Base-by-base conservation (phyloP, 495 filamentous ascomycete species). In the Podospora pseudopauciseta region DNA sequence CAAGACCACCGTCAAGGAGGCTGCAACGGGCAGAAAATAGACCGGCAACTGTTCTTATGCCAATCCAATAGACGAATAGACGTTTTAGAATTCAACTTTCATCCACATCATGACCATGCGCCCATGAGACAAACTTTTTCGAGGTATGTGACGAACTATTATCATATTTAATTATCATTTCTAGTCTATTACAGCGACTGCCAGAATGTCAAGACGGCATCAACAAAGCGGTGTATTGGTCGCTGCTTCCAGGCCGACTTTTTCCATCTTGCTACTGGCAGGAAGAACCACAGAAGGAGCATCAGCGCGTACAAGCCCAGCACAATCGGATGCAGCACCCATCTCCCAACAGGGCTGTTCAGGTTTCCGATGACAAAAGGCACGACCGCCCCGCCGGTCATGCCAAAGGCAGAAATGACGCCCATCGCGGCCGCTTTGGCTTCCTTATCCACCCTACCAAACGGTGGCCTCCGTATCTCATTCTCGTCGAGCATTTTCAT, bases 361-460 rank as follows among this genome's bases (percentile, higher is more conserved):
- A 93, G 72, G 55, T 92, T 68, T 63, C 91, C 91, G 4, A 88
- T 93, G 0, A 89, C 84, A 67, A 94, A 93, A 0, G 91, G 92
- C 26, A 88, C 88, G 4, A 90, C 82, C 0, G 90, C 90, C 5
- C 90, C 91, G 3, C 92, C 91, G 2, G 86, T 88, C 69, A 87
- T 91, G 0, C 92, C 91, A 74, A 91, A 86, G 27, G 89, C 88
- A 64, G 84, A 86, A 63, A 94, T 88, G 65, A 93, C 86, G 20
- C 89, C 85, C 67, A 96, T 79, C 18, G 85, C 85, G 34, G 86
- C 87, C 53, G 89, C 86, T 71, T 89, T 89, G n/a, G 16, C 23
- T 7, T 58, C 55, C 13, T 5, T 7, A 4, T 13, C 13, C 67
- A 93, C 81, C 64, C 82, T 79, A 32, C 30, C 30, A 32, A 32